Evolutionary conservation across 371 early-diverging fungal genomes (phyloP), one percentile per base, ranked within the genome.

Genomic region (Chytridium lagenaria): DNA sequence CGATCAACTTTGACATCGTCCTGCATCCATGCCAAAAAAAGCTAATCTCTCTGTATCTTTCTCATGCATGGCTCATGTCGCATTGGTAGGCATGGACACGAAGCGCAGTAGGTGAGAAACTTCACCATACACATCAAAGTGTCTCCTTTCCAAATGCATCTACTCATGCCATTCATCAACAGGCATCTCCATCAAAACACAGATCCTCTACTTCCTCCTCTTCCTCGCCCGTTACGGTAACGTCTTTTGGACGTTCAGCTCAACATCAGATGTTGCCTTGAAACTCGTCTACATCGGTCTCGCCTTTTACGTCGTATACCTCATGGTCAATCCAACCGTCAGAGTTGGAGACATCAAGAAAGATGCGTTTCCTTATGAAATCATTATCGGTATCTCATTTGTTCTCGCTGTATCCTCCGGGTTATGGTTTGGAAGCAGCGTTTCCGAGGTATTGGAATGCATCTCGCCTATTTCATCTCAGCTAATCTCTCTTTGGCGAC

Each of bases 291-390:
- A 63, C 36, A 63, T 63, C 36, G 63, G 36, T 3, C 63, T 63
- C 37, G 3, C 34, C 33, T 63, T 63, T 30, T 63, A 36, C 63
- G 63, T 63, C 36, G 63, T 63, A 3, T 63, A 63, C 63, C 63
- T 63, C 63, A 30, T 63, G 12, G 36, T 31, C 36, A 19, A 63
- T 30, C 63, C 34, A 12, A 5, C 31, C 12, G 63, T 63, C 12
- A 19, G 31, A 23, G 63, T 63, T 30, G 63, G 63, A 10, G 67
- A 66, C 16, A 31, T 36, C 44, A 66, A 30, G 49, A 66, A 49
- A 44, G 67, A 66, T 30, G 2, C 3, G 67, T 66, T 66, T 66
- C 67, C 67, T 37, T 66, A 66, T 37, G 67, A 66, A 28, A 16
- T 40, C 23, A 10, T 66, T 5, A 23, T 66, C 19, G 3, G 3